These are phyloP conservation scores for Candida glucosophila DNA, from an alignment of 1,139 yeast genomes.

Conservation along the genomic window DNA sequence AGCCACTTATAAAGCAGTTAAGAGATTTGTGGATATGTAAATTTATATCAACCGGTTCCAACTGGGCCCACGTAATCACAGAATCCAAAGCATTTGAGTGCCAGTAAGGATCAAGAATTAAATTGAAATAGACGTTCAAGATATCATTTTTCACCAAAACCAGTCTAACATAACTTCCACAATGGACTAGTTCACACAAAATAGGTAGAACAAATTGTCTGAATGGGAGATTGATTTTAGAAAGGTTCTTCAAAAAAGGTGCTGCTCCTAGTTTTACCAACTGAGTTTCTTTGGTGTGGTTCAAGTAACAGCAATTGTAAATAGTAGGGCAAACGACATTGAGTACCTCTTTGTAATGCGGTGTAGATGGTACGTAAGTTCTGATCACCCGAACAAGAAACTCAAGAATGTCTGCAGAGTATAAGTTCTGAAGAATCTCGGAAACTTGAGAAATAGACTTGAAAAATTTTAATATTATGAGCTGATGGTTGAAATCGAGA, in stretches of 20 bases:
- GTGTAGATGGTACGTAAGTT: conserved; percentile 17
- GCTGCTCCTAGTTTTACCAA: conserved; percentile 47
- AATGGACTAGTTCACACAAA: conserved; percentile 53
- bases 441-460: conserved; percentile 34
- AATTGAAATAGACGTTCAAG: conserved; percentile 36
- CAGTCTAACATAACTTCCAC: conserved; percentile 31
- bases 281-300: conserved; percentile 43
- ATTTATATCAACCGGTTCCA: conserved; percentile 16
- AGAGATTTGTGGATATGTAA: conserved; percentile 20
- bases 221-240: conserved; percentile 40
- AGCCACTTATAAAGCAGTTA: conserved; percentile 30
- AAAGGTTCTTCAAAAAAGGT: conserved; percentile 40
- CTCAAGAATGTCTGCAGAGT: conserved; percentile 34
- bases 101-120: conserved; percentile 59
- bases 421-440: conserved; percentile 24
- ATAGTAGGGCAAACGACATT: conserved; percentile 37
- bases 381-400: conserved; percentile 25
- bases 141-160: conserved; percentile 31
- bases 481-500: conserved; percentile 23
- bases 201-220: conserved; percentile 58
- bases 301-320: conserved; percentile 53
- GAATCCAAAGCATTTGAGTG: conserved; percentile 63
- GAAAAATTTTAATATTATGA: conserved; percentile 33
- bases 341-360: conserved; percentile 31
- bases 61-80: conserved; percentile 31